These are phyloP conservation scores for Aspergillus melleus DNA, from an alignment of 2,329 filamentous ascomycete genomes.

Conservation along the genomic window DNA sequence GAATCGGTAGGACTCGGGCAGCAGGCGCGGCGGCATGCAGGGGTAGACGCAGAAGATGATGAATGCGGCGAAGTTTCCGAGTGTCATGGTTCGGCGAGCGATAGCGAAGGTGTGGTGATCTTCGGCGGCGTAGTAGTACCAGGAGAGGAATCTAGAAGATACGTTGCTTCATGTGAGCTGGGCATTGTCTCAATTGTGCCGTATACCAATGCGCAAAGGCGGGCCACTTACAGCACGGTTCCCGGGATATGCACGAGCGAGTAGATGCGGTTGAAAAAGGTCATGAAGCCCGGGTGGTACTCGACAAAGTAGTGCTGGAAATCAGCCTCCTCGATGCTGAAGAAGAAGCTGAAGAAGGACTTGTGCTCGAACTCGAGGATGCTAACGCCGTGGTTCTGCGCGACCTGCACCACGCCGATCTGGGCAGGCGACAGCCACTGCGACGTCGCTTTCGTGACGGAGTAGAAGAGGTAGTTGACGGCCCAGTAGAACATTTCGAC, in stretches of 20 bases:
- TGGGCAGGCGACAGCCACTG: slow-evolving; percentile 53
- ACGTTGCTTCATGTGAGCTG: not conserved
- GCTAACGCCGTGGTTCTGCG: slow-evolving; percentile 46
- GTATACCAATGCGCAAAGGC: not conserved
- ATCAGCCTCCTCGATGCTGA: slow-evolving; percentile 43
- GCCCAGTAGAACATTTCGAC: slow-evolving; percentile 76
- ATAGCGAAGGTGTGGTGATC: slow-evolving; percentile 55
- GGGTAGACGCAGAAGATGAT: slow-evolving; percentile 63
- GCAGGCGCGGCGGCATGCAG: slow-evolving; percentile 63
- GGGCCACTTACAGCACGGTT: slow-evolving; percentile 48
- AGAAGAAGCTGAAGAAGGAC: slow-evolving; percentile 40
- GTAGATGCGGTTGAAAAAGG: slow-evolving; percentile 52
- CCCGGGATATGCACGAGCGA: slow-evolving; percentile 54
- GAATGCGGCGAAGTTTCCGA: slow-evolving; percentile 63
- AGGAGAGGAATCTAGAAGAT: slow-evolving; percentile 37
- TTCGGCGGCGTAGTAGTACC: slow-evolving; percentile 43
- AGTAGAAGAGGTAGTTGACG: slow-evolving; percentile 65
- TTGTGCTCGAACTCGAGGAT: slow-evolving; percentile 48
- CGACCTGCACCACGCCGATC: slow-evolving; percentile 49
- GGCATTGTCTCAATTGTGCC: not conserved
- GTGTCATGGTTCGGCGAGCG: slow-evolving; percentile 60
- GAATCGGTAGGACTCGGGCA: slow-evolving; percentile 61
- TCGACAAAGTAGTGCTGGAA: slow-evolving; percentile 48
- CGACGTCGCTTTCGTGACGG: slow-evolving; percentile 56
- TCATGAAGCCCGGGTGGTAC: slow-evolving; percentile 43